phyloP scores from a whole-genome alignment of 164 flowering plant species.

The Buxus sempervirens region DNA sequence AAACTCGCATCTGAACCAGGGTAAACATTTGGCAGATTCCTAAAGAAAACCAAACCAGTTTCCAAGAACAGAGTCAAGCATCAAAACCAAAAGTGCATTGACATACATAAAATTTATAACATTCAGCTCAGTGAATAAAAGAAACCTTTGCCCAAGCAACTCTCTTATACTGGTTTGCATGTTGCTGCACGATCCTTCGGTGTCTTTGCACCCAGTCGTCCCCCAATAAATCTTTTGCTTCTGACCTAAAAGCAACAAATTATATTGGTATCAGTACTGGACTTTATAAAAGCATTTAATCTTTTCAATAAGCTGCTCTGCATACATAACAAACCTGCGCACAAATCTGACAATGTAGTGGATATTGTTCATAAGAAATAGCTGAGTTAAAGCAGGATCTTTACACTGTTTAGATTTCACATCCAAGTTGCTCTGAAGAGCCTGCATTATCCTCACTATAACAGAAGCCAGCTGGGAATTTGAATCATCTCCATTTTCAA shows the following conservation, averaged over 20 bases:
- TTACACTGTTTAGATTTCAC: constrained; percentile 92
- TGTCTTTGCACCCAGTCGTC: constrained; percentile 99
- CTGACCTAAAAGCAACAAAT: constrained; percentile 55
- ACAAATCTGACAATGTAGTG: constrained; percentile 97
- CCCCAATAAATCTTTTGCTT: constrained; percentile 93
- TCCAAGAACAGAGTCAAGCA: background rate
- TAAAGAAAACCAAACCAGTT: background rate
- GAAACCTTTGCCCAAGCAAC: constrained; percentile 90
- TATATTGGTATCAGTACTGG: background rate
- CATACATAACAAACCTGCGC: constrained; percentile 55
- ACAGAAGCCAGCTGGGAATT: constrained; percentile 61
- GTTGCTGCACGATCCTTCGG: constrained; percentile 90
- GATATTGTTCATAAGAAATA: constrained; percentile 92
- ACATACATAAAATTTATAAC: too few relatives aligned
- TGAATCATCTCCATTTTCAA: constrained; percentile 45
- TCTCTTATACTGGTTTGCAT: constrained; percentile 96
- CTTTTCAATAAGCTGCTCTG: background rate
- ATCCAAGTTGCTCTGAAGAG: constrained; percentile 82
- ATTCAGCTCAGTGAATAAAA: background rate
- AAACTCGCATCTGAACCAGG: background rate
- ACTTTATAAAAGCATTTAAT: background rate
- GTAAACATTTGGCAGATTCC: background rate
- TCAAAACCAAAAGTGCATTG: background rate
- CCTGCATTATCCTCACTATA: constrained; percentile 82
- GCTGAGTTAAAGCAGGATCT: constrained; percentile 78